Evolutionary conservation across 441 rosid genomes (phyloP).

Genomic region (Raphanus hybrid): DNA sequence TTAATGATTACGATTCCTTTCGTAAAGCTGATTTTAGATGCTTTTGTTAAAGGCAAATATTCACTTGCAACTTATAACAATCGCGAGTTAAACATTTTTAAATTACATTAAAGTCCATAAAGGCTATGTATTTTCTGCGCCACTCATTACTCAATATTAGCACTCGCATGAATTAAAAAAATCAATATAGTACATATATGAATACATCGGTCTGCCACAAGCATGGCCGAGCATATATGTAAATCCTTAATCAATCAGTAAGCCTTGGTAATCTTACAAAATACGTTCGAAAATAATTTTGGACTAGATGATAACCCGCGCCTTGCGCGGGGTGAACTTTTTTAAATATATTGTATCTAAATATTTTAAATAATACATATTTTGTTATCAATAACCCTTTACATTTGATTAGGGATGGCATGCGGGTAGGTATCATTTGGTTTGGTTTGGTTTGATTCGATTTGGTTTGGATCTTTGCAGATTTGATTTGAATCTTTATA

Average conservation of each 20-base stretch:
- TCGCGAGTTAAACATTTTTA: slow-evolving; percentile 18
- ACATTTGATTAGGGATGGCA: too few relatives aligned
- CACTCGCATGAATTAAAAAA: background rate
- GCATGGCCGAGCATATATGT: background rate
- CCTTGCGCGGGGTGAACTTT: too few relatives aligned
- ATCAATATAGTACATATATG: background rate
- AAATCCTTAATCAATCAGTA: background rate
- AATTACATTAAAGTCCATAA: slow-evolving; percentile 23
- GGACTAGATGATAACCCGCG: too few relatives aligned
- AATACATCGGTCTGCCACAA: slow-evolving; percentile 4
- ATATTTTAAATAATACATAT: too few relatives aligned
- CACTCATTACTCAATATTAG: slow-evolving; percentile 38
- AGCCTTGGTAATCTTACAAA: slow-evolving; percentile 10
- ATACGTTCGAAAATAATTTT: background rate
- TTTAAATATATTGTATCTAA: too few relatives aligned
- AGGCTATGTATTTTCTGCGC: slow-evolving; percentile 38
- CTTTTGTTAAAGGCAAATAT: slow-evolving; percentile 46
- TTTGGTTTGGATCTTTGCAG: too few relatives aligned
- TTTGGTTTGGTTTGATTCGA: too few relatives aligned
- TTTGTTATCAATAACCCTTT: too few relatives aligned
- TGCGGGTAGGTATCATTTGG: too few relatives aligned
- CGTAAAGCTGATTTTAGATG: slow-evolving; percentile 37
- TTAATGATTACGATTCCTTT: slow-evolving; percentile 43
- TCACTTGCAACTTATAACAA: slow-evolving; percentile 39
- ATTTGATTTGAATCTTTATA: too few relatives aligned